Evolutionary conservation across 176 grass and related monocot genomes (phyloP), one percentile per base, ranked within the genome.

Genomic region (maize (Zea mays)): DNA sequence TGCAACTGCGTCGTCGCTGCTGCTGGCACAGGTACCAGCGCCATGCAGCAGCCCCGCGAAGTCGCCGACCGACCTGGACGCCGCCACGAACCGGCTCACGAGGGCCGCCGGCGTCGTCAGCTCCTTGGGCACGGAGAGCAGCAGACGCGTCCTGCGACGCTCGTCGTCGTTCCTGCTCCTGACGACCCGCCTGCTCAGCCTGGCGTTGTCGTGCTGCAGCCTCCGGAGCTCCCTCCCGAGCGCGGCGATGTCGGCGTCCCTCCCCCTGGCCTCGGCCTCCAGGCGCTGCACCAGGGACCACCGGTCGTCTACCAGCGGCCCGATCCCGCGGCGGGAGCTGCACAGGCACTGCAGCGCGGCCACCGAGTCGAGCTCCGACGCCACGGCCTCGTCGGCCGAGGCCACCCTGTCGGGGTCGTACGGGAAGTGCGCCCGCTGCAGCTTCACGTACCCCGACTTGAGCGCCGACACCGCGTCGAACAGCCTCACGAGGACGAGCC

Each of bases 361-460:
- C 42, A 38, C 7, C 2, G 42, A 47, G 42, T 71, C 78, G 10
- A 80, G 78, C 66, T 71, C 66, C 0, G 66, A 80, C 66, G 54
- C 17, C 66, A 80, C 35, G 20, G 69, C n/a, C 52, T 80, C 78
- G 1, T 70, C 66, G 15, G 78, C 41, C 8, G 8, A 5, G 51
- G 78, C 52, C 0, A 48, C 45, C 33, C 14, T 61, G 33, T 67
- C 8, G 1, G 42, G 66, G 4, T 71, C 43, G 10, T 61, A 80
- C 5, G 78, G 78, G 9, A 71, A 8, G 54, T 80, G 78, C 36
- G 67, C 78, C 6, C 41, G 69, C 54, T 80, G 78, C 15, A 80
- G 54, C 54, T 61, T 61, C 16, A 80, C 35, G 78, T 80, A 80
- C 67, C 66, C 27, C 8, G 78, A 71, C 33, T 71, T 80, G 54